phyloP scores from a whole-genome alignment of 495 filamentous ascomycete genomes.

The Xylaria sp. region DNA sequence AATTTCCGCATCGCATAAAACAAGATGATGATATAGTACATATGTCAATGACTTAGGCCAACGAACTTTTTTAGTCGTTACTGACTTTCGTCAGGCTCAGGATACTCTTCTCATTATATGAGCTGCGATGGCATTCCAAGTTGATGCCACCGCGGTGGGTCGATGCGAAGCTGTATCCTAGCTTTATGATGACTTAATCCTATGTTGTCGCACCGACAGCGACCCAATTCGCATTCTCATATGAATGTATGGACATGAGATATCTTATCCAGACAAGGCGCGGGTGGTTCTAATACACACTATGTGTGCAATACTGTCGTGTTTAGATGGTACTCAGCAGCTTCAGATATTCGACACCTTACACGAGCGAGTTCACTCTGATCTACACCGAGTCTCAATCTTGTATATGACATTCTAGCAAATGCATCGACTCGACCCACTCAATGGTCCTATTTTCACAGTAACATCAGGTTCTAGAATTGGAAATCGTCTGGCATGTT shows the following conservation, averaged over 20 bases:
- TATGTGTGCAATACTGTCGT: background rate
- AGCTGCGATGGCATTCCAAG: background rate
- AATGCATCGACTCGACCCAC: background rate
- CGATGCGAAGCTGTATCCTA: background rate
- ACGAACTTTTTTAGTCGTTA: background rate
- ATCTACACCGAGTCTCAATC: background rate
- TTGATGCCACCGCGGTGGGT: background rate
- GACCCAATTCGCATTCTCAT: background rate
- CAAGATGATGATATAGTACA: too few relatives aligned
- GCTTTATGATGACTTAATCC: background rate
- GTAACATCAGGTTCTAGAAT: background rate
- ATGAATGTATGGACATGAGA: background rate
- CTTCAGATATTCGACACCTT: background rate
- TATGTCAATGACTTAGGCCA: background rate
- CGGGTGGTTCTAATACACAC: background rate
- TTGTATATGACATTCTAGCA: background rate
- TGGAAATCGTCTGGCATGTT: background rate
- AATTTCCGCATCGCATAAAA: too few relatives aligned
- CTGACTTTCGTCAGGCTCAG: too few relatives aligned
- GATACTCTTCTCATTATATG: background rate
- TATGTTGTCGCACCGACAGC: background rate
- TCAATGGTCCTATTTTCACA: background rate
- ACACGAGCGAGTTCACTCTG: background rate
- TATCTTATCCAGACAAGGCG: background rate
- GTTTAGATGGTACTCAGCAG: background rate